Conservation (phyloP, 2,329 filamentous ascomycete species). For the Colletotrichum acutatum region DNA sequence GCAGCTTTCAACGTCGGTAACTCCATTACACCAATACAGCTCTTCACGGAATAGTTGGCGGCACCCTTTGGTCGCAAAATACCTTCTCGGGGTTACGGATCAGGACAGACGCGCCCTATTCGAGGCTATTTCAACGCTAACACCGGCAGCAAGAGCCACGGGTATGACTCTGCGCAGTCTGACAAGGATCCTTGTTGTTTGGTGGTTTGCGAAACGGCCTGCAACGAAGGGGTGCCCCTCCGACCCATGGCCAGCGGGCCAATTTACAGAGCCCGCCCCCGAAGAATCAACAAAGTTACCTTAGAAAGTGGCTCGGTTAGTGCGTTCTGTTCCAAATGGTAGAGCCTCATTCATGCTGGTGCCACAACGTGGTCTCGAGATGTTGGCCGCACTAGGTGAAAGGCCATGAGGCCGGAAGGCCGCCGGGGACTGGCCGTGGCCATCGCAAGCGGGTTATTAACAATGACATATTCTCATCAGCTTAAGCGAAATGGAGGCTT, state of each 20-base stretch:
- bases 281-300: background rate
- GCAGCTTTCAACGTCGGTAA: background rate
- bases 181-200: constrained; percentile 8
- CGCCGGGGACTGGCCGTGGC: background rate
- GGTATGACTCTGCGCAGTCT: background rate
- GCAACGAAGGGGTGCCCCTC: constrained; percentile 10
- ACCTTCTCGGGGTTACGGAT: background rate
- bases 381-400: background rate
- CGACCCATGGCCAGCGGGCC: background rate
- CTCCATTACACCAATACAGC: background rate
- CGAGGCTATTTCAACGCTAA: background rate
- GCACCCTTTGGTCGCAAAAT: background rate
- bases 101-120: too few species aligned
- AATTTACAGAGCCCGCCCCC: background rate
- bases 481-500: too few species aligned
- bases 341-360: background rate
- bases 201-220: constrained; percentile 21
- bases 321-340: background rate
- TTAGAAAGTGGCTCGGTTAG: background rate
- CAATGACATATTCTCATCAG: background rate
- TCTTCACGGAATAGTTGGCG: background rate
- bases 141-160: background rate
- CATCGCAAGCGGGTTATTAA: background rate
- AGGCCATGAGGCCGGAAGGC: background rate
- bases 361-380: background rate